phyloP scores from a whole-genome alignment of 163 green algal species.

The Chlamydomonas reinhardtii region DNA sequence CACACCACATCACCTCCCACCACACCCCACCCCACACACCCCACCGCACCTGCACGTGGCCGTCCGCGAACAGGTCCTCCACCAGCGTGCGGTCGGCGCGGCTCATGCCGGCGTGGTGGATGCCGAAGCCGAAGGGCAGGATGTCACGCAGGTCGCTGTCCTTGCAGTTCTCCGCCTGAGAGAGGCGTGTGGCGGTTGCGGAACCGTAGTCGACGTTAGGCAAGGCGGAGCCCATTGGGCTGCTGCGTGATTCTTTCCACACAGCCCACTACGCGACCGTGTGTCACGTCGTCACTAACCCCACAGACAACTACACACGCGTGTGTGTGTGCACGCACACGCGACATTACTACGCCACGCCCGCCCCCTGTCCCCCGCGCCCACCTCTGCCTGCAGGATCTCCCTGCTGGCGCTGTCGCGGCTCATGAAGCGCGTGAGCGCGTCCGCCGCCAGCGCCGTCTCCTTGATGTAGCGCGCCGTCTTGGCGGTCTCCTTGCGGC shows the following conservation, averaged over 20 bases:
- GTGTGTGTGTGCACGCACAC: background rate
- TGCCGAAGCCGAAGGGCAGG: slow-evolving; percentile 96
- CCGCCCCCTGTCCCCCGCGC: background rate
- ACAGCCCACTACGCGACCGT: no score
- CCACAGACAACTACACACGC: no score
- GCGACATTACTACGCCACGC: no score
- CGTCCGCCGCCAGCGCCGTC: slow-evolving; percentile 87
- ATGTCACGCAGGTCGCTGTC: slow-evolving; percentile 89
- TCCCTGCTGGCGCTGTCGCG: slow-evolving; percentile 71
- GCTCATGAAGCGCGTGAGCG: slow-evolving; percentile 90
- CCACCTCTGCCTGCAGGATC: slow-evolving; percentile 80
- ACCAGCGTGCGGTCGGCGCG: slow-evolving; percentile 93
- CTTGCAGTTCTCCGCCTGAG: slow-evolving; percentile 82
- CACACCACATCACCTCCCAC: no score
- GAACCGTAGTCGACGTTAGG: no score
- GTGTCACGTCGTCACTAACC: no score
- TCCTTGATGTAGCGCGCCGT: slow-evolving; percentile 93
- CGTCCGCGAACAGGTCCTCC: slow-evolving; percentile 97
- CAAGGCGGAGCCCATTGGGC: no score
- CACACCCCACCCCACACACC: background rate
- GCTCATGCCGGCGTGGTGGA: slow-evolving; percentile 96
- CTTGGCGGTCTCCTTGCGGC: slow-evolving; percentile 98
- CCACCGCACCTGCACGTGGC: slow-evolving; percentile 89
- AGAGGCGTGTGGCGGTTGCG: background rate
- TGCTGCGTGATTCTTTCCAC: no score